Percentiles rank a stretch among this genome's conserved stretches.
These are phyloP conservation scores for Globisporangium yorkense DNA, from an alignment of 352 stramenopile species.

Conservation along the genomic window DNA sequence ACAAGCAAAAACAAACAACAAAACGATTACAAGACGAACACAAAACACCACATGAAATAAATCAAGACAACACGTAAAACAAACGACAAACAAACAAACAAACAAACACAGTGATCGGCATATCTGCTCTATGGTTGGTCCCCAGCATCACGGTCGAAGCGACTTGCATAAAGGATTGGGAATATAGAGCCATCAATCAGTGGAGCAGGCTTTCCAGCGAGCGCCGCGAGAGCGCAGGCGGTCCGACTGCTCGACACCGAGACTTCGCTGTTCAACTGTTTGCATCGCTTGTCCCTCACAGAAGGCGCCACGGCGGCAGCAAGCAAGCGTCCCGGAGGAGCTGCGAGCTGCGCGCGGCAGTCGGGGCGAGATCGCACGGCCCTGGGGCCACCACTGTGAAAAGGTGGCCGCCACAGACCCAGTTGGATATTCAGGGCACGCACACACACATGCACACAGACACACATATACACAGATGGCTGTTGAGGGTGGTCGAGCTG, in stretches of 20 bases:
- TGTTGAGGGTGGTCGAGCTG: neutral
- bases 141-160: slow-evolving; percentile 83
- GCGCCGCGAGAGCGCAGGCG: slow-evolving; percentile 31
- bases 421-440: slow-evolving; percentile 35
- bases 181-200: slow-evolving; percentile 91
- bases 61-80: too few species aligned
- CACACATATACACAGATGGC: neutral
- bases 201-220: slow-evolving; percentile 76
- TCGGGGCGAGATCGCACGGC: slow-evolving; percentile 81
- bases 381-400: slow-evolving; percentile 86
- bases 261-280: slow-evolving; percentile 89
- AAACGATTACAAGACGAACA: too few species aligned
- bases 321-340: slow-evolving; percentile 7
- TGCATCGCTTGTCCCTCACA: slow-evolving; percentile 89
- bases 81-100: slow-evolving; percentile 5
- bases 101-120: slow-evolving; percentile 12
- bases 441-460: neutral
- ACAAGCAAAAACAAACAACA: slow-evolving; percentile 4
- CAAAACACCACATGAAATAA: too few species aligned
- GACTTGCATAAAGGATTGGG: slow-evolving; percentile 89
- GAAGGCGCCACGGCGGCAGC: slow-evolving; percentile 14
- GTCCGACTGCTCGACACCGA: slow-evolving; percentile 85
- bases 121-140: slow-evolving; percentile 90
- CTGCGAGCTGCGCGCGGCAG: slow-evolving; percentile 13
- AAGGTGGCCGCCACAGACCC: slow-evolving; percentile 76